Conservation (phyloP, 176 grass and related monocot species). For the Triticum monococcum region DNA sequence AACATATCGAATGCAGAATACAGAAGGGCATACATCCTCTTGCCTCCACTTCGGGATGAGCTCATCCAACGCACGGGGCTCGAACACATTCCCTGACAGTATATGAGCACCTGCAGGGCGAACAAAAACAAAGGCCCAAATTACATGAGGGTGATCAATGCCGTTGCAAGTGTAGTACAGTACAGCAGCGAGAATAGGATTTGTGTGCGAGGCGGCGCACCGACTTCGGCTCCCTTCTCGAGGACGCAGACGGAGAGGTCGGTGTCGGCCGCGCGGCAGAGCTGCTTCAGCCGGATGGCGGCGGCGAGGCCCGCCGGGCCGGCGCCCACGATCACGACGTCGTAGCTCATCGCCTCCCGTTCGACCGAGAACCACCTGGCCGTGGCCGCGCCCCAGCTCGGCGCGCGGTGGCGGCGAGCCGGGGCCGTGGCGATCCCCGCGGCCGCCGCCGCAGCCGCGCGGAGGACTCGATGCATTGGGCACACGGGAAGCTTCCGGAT, state of each 20-base stretch:
- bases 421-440: background rate
- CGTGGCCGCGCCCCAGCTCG: conserved; percentile 16
- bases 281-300: conserved; percentile 84
- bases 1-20: conserved; percentile 1
- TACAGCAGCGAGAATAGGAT: background rate
- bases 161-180: background rate
- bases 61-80: conserved; percentile 82
- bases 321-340: conserved; percentile 81
- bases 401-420: background rate
- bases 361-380: conserved; percentile 42
- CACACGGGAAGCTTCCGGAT: background rate
- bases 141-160: background rate
- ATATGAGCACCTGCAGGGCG: conserved; percentile 68
- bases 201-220: conserved; percentile 31
- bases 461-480: conserved; percentile 41
- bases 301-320: conserved; percentile 83
- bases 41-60: conserved; percentile 80
- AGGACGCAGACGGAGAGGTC: conserved; percentile 90
- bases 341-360: conserved; percentile 76
- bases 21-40: conserved; percentile 62
- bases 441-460: conserved; percentile 11
- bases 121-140: background rate
- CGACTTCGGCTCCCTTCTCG: conserved; percentile 90
- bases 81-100: conserved; percentile 94
- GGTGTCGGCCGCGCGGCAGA: conserved; percentile 68